Percentiles rank a stretch among this genome's conserved stretches.
phyloP scores from a whole-genome alignment of 257 asterid species.

The Cruciata laevipes region DNA sequence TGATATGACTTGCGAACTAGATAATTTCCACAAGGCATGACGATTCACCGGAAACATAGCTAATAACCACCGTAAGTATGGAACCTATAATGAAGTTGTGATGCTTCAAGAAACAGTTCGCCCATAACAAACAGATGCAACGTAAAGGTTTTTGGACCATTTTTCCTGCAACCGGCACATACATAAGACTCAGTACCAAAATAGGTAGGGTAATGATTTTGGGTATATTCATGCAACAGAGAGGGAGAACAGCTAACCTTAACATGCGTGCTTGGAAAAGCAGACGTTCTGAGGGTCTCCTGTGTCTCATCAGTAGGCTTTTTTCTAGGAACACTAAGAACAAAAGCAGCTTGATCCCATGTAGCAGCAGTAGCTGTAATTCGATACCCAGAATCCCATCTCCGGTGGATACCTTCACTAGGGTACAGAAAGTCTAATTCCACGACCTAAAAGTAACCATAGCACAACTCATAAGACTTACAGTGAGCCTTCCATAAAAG shows the following conservation, averaged over 20 bases:
- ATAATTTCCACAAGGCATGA: not conserved
- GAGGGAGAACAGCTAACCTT: conserved; percentile 21
- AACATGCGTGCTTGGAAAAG: too few relatives aligned
- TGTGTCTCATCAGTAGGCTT: conserved; percentile 40
- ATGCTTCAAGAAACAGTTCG: conserved; percentile 7
- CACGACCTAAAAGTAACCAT: conserved; percentile 27
- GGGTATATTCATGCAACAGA: not conserved
- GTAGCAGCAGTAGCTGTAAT: conserved; percentile 70
- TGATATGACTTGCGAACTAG: not conserved
- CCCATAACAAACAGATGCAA: too few relatives aligned
- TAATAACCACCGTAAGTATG: not conserved
- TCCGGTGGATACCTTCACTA: conserved; percentile 62
- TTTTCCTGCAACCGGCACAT: conserved; percentile 28
- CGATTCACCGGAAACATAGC: conserved; percentile 7
- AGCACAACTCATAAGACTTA: not conserved
- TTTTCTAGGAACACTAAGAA: conserved; percentile 59
- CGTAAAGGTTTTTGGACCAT: too few relatives aligned
- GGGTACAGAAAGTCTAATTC: conserved; percentile 67
- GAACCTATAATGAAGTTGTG: conserved; percentile 14
- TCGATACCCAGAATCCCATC: conserved; percentile 66
- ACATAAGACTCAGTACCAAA: not conserved
- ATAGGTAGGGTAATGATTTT: not conserved
- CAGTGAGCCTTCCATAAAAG: not conserved
- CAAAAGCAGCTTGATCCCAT: conserved; percentile 54
- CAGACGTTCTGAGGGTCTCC: too few relatives aligned